Percentiles rank a stretch among this genome's conserved stretches.
Conservation (phyloP, 352 stramenopile genomes). For the Phytophthora fragariae region DNA sequence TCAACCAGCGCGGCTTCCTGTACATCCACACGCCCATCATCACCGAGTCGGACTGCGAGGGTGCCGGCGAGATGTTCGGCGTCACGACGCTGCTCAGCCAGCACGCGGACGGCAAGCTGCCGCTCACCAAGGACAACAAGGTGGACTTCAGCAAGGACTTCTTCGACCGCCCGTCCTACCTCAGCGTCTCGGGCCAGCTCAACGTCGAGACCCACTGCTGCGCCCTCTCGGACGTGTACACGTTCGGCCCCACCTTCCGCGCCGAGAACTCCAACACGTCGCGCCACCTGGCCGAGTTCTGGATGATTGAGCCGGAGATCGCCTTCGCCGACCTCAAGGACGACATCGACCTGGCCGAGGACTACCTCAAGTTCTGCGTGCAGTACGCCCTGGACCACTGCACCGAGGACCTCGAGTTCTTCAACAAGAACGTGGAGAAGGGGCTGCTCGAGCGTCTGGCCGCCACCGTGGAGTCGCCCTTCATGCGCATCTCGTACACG, state of each 20-base stretch:
- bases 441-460: conserved; percentile 79
- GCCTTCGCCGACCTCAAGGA: conserved; percentile 90
- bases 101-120: conserved; percentile 77
- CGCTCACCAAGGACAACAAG: conserved; percentile 60
- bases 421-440: conserved; percentile 94
- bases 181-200: conserved; percentile 98
- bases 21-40: conserved; percentile 97
- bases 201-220: conserved; percentile 96
- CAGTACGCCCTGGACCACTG: conserved; percentile 94
- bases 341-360: conserved; percentile 96
- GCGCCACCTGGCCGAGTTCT: conserved; percentile 98
- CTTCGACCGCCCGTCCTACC: conserved; percentile 86
- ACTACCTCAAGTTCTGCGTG: conserved; percentile 96
- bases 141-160: conserved; percentile 95
- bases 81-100: conserved; percentile 93
- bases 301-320: conserved; percentile 98
- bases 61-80: conserved; percentile 97
- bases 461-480: conserved; percentile 58
- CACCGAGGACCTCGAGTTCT: conserved; percentile 93
- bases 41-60: conserved; percentile 98
- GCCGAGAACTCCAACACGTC: conserved; percentile 99
- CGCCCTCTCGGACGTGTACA: conserved; percentile 94
- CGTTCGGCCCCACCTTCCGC: conserved; percentile 99
- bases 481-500: conserved; percentile 93
- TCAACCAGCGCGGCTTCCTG: conserved; percentile 93